Evolutionary conservation across 371 early-diverging fungal species (phyloP).

Genomic region (Capillidium rhysosporum): DNA sequence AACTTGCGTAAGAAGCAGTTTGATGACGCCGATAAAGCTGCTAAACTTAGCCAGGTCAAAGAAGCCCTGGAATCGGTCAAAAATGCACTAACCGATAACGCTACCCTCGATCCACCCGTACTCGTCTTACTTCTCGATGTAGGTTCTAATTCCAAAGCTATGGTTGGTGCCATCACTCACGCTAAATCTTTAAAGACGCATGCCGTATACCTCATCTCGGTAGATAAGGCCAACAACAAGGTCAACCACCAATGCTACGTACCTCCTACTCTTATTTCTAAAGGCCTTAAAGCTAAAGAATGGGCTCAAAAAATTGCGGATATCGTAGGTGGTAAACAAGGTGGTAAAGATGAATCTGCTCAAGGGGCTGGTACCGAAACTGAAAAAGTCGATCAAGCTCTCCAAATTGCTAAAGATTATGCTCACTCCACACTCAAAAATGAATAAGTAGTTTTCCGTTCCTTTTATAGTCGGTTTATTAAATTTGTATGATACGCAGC

Average conservation of each 20-base stretch:
- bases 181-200: conserved; percentile 59
- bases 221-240: conserved; percentile 41
- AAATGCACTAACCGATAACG: conserved; percentile 46
- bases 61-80: conserved; percentile 57
- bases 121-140: conserved; percentile 39
- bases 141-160: conserved; percentile 50
- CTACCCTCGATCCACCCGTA: conserved; percentile 23
- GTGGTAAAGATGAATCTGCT: conserved; percentile 72
- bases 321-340: conserved; percentile 75
- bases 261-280: conserved; percentile 31
- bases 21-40: conserved; percentile 74
- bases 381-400: conserved; percentile 44
- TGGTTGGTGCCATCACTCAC: conserved; percentile 49
- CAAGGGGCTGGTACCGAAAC: conserved; percentile 55
- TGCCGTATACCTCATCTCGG: conserved; percentile 63
- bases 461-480: too few relatives aligned
- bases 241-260: conserved; percentile 74
- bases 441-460: not conserved
- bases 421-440: conserved; percentile 13
- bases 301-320: conserved; percentile 73
- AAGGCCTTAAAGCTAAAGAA: conserved; percentile 68
- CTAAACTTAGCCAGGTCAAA: conserved; percentile 64
- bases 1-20: conserved; percentile 54
- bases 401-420: conserved; percentile 51
- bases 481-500: too few relatives aligned